These are phyloP conservation scores for Wickerhamiella cacticola DNA, from an alignment of 805 yeast species.

Conservation along the genomic window DNA sequence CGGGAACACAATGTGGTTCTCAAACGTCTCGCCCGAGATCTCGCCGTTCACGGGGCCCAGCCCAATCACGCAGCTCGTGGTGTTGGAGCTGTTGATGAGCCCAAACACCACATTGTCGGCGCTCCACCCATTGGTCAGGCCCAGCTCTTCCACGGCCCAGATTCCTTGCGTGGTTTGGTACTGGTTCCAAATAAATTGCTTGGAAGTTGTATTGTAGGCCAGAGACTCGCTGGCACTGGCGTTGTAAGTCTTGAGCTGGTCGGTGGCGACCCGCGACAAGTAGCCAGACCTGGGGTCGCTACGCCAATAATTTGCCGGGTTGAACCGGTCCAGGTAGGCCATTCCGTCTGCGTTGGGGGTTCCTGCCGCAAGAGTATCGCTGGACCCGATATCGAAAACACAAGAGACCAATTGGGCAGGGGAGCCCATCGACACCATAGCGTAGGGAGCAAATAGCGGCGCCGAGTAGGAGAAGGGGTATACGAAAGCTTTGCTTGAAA, in stretches of 20 bases:
- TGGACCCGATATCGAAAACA: conserved; percentile 7
- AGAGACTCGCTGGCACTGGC: not conserved
- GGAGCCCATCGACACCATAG: not conserved
- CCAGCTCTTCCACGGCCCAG: not conserved
- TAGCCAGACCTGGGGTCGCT: not conserved
- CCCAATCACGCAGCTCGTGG: conserved; percentile 13
- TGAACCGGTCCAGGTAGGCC: conserved; percentile 3
- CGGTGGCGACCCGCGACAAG: not conserved
- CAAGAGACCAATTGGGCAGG: conserved; percentile 5
- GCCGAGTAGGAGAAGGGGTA: not conserved
- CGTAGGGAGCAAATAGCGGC: conserved; percentile 5
- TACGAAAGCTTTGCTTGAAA: not conserved
- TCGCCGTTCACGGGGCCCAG: conserved; percentile 15
- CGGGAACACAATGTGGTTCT: conserved; percentile 13
- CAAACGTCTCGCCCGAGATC: conserved; percentile 11
- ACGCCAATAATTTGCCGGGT: not conserved
- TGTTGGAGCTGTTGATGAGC: not conserved
- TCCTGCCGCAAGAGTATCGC: too few species aligned
- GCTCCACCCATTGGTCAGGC: not conserved
- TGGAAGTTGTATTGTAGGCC: not conserved
- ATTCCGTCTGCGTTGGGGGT: not conserved
- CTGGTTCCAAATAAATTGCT: conserved; percentile 6
- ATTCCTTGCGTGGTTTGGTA: not conserved
- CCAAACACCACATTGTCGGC: not conserved
- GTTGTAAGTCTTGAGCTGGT: not conserved